Evolutionary conservation across 176 grass and related monocot genomes (phyloP), one percentile per base, ranked within the genome.

Genomic region (Poa annua): DNA sequence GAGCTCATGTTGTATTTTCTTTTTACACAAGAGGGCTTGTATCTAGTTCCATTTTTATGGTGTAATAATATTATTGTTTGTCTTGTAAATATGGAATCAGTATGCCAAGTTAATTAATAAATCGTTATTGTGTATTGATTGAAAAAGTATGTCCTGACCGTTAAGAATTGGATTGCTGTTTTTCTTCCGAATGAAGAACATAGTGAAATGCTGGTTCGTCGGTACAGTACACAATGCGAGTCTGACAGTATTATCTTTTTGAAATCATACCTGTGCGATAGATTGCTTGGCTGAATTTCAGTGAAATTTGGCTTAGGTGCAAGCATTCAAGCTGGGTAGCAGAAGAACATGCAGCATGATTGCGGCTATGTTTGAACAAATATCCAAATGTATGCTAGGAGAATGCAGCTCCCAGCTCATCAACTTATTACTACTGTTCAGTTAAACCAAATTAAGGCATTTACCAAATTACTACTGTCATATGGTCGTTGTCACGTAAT

Each of bases 1-100:
- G 83, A 64, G 83, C 3, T 62, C 80, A 53, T 77, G 72, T 76
- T 85, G 83, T 89, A 81, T 65, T 81, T 16, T 81, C 11, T 77
- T 14, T 63, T 81, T 73, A 65, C 55, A 79, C 45, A 55, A 63
- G 14, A 74, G 66, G 57, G 2, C 55, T n/a, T 74, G 67, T 66
- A 80, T 74, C 19, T 83, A 22, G 39, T 83, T 81, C 47, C 14
- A 8, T 26, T 47, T 61, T 5, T 21, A 10, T 24, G 19, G 48
- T 81, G 71, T 74, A 71, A 34, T 73, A 69, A 35, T 14, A 24
- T 24, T 52, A 11, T 51, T 60, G 17, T 32, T 10, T 80, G 25
- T 75, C 8, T 51, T 86, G 83, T 89, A 73, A 82, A 83, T 82
- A 74, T 78, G 50, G 54, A 77, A 52, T 38, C 47, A 29, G 34